phyloP scores from a whole-genome alignment of 495 filamentous ascomycete genomes.

The Daldinia grandis region DNA sequence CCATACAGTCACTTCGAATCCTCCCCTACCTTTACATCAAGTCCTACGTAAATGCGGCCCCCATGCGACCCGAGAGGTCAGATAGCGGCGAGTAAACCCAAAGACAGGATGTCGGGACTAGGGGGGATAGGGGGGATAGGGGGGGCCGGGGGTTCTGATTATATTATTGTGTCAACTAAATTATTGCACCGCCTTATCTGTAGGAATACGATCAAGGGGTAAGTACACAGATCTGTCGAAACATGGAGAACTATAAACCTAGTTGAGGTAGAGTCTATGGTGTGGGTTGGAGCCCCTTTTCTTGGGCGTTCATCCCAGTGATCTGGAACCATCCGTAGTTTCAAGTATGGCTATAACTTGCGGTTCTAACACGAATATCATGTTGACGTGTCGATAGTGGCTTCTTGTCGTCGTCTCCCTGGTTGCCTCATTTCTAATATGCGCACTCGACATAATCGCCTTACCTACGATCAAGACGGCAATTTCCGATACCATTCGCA shows the following conservation, averaged over 20 bases:
- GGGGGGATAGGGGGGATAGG: too few species aligned
- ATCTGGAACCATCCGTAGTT: not conserved
- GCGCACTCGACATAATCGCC: not conserved
- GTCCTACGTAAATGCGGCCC: not conserved
- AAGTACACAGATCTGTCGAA: not conserved
- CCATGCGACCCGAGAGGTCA: not conserved
- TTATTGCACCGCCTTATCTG: not conserved
- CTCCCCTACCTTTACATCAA: not conserved
- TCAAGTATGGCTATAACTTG: not conserved
- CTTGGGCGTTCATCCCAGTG: too few species aligned
- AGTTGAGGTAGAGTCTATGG: not conserved
- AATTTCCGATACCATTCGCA: not conserved
- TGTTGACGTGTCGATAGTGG: not conserved
- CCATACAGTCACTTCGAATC: not conserved
- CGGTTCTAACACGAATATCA: not conserved
- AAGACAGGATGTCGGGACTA: not conserved
- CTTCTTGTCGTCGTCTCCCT: not conserved
- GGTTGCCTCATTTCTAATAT: not conserved
- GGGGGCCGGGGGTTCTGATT: not conserved
- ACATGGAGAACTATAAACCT: not conserved
- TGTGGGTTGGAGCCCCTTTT: too few species aligned
- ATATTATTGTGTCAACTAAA: not conserved
- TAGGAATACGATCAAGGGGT: not conserved
- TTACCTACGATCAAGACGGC: not conserved
- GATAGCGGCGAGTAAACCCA: not conserved